These are phyloP conservation scores for Symbiodinium pilosum DNA, from an alignment of 73 alveolate species.

Conservation along the genomic window DNA sequence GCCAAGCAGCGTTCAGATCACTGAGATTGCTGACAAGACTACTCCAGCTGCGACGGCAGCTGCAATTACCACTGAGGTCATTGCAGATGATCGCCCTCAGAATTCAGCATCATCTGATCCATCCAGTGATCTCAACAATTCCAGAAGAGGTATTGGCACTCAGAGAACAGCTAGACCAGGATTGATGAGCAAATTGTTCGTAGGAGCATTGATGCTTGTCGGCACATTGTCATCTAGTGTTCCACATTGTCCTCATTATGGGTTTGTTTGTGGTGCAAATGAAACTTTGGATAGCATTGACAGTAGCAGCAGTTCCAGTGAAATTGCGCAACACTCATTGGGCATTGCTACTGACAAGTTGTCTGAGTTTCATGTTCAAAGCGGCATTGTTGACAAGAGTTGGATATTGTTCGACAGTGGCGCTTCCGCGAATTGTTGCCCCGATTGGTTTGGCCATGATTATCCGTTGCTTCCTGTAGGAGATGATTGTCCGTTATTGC, in stretches of 20 bases:
- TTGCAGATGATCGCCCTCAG: too few relatives aligned
- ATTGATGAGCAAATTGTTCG: not conserved
- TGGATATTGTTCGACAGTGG: not conserved
- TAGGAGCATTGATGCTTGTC: not conserved
- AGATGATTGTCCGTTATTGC: not conserved
- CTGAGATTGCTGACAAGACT: too few relatives aligned
- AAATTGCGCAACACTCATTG: not conserved
- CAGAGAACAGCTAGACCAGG: not conserved
- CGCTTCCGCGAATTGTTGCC: constrained; percentile 8
- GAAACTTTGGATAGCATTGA: not conserved
- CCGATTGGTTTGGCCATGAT: not conserved
- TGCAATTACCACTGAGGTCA: too few relatives aligned
- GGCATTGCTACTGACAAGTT: not conserved
- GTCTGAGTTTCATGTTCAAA: too few relatives aligned
- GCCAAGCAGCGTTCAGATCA: too few relatives aligned
- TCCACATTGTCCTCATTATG: too few relatives aligned
- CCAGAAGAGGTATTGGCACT: too few relatives aligned
- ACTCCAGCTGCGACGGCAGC: too few relatives aligned
- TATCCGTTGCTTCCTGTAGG: not conserved
- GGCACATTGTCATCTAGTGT: not conserved
- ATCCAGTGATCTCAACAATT: too few relatives aligned
- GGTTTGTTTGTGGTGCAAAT: not conserved
- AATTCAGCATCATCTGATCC: too few relatives aligned
- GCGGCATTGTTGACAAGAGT: too few relatives aligned
- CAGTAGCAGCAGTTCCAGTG: not conserved